A percentile compares a stretch with the other conserved stretches of the same genome.
Conservation (phyloP, 2,329 filamentous ascomycete genomes). For the Phaeosphaeriaceae sp. region DNA sequence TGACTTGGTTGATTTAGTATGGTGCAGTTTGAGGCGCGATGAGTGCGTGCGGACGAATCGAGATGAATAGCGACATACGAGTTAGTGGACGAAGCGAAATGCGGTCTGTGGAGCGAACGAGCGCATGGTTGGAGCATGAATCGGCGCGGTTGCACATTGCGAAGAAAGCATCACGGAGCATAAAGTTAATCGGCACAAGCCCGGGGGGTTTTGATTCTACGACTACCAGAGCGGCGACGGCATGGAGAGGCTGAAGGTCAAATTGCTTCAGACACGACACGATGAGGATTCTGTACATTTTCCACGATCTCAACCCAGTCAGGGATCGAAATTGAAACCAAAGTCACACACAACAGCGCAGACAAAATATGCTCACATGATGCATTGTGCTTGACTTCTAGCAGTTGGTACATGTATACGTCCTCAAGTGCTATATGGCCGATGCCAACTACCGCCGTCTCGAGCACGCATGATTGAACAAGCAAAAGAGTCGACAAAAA, state of each 20-base stretch:
- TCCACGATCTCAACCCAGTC: not conserved
- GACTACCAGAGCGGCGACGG: not conserved
- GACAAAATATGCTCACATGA: not conserved
- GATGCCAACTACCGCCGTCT: not conserved
- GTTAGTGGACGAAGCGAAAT: not conserved
- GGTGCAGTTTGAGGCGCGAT: constrained; percentile 98
- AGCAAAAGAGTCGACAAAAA: not conserved
- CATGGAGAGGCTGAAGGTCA: not conserved
- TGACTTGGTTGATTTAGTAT: constrained; percentile 61
- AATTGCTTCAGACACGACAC: not conserved
- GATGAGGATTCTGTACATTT: not conserved
- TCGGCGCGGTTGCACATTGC: not conserved
- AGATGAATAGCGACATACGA: not conserved
- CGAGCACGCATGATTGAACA: not conserved
- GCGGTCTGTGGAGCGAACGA: not conserved
- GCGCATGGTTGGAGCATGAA: not conserved
- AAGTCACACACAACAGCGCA: not conserved
- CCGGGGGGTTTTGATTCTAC: not conserved
- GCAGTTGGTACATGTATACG: not conserved
- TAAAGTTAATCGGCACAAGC: not conserved
- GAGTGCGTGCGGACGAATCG: constrained; percentile 9
- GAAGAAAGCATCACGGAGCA: not conserved
- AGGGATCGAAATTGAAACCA: not conserved
- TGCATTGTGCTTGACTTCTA: not conserved
- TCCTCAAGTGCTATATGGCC: too few species aligned